phyloP scores from a whole-genome alignment of 73 alveolate genomes.

The Uronychia binucleata region DNA sequence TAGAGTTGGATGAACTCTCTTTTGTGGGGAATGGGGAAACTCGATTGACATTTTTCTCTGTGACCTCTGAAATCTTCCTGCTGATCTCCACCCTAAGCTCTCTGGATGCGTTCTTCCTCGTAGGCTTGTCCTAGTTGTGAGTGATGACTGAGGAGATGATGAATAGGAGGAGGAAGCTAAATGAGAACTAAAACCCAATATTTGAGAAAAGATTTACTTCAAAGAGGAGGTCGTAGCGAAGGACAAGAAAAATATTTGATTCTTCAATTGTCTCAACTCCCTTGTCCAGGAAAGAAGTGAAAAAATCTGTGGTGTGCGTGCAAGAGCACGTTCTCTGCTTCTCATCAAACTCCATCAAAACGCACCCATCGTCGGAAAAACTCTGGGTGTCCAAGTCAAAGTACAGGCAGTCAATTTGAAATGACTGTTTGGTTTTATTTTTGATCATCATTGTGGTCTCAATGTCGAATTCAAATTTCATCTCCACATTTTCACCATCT shows the following conservation, averaged over 20 bases:
- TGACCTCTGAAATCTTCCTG: not conserved
- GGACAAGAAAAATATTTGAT: not conserved
- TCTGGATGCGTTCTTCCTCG: not conserved
- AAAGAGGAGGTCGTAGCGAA: not conserved
- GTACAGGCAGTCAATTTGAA: not conserved
- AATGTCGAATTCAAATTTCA: too few relatives aligned
- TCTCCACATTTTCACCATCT: too few relatives aligned
- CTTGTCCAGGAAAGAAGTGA: not conserved
- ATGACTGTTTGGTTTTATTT: too few relatives aligned
- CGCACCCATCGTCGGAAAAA: not conserved
- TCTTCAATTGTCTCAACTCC: not conserved
- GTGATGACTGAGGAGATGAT: not conserved
- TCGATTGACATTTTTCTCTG: not conserved
- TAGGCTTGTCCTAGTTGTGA: not conserved
- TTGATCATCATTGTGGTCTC: too few relatives aligned
- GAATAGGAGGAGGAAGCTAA: not conserved
- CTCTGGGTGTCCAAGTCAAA: not conserved
- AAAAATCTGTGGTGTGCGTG: not conserved
- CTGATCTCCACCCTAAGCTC: not conserved
- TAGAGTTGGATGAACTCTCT: not conserved
- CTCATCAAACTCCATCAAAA: not conserved
- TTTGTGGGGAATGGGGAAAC: not conserved
- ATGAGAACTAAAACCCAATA: not conserved
- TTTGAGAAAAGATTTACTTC: not conserved
- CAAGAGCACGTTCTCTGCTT: not conserved